These are phyloP conservation scores for Knufia fluminis DNA, from an alignment of 2,329 filamentous ascomycete genomes.

Conservation along the genomic window DNA sequence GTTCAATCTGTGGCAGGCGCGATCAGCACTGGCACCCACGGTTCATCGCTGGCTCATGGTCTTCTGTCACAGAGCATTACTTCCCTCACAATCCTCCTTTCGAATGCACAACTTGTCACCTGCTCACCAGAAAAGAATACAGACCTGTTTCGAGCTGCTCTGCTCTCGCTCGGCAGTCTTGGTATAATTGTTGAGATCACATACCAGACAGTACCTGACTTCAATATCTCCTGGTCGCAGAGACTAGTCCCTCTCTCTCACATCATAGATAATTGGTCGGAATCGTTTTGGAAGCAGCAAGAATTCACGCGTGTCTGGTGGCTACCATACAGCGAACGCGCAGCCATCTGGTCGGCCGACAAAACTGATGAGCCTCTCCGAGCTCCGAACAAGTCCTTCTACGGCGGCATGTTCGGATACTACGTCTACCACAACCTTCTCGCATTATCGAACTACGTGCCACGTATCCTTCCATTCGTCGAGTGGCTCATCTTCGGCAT, in stretches of 20 bases:
- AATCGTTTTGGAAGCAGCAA: slow-evolving; percentile 66
- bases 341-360: slow-evolving; percentile 82
- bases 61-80: slow-evolving; percentile 71
- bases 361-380: slow-evolving; percentile 56
- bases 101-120: slow-evolving; percentile 62
- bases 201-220: slow-evolving; percentile 68
- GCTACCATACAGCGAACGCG: slow-evolving; percentile 84
- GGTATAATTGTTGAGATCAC: slow-evolving; percentile 88
- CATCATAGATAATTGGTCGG: slow-evolving; percentile 63
- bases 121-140: slow-evolving; percentile 61
- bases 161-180: slow-evolving; percentile 79
- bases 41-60: slow-evolving; percentile 74
- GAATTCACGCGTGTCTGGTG: slow-evolving; percentile 97
- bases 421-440: slow-evolving; percentile 88
- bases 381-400: slow-evolving; percentile 61
- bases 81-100: slow-evolving; percentile 68
- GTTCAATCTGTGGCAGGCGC: slow-evolving; percentile 87
- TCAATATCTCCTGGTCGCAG: slow-evolving; percentile 81
- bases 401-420: slow-evolving; percentile 73
- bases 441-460: slow-evolving; percentile 67
- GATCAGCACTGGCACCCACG: slow-evolving; percentile 88
- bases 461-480: slow-evolving; percentile 71
- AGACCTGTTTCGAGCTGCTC: slow-evolving; percentile 77
- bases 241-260: slow-evolving; percentile 60
- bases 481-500: slow-evolving; percentile 97